Evolutionary conservation across 2,329 filamentous ascomycete species (phyloP).

Genomic region (Cucurbitaria berberidis): DNA sequence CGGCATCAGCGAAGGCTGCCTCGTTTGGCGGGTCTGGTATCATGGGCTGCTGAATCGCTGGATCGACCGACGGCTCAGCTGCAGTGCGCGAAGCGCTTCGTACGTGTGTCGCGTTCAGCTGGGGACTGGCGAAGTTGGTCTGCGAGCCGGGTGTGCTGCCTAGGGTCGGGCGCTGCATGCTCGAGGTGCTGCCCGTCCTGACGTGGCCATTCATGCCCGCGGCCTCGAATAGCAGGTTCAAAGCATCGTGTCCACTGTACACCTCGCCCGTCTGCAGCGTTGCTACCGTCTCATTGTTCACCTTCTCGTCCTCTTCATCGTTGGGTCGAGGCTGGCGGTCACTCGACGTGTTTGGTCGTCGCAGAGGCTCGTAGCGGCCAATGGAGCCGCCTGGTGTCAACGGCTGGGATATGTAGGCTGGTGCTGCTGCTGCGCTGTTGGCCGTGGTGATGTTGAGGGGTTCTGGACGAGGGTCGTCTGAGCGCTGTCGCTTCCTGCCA

Average conservation of each 20-base stretch:
- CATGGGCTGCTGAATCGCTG: constrained; percentile 35
- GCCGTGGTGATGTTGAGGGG: constrained; percentile 26
- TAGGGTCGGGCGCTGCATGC: constrained; percentile 43
- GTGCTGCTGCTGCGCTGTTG: constrained; percentile 21
- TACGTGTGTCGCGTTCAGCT: constrained; percentile 29
- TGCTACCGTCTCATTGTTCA: constrained; percentile 65
- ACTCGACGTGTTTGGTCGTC: constrained; percentile 59
- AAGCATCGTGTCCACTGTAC: constrained; percentile 89
- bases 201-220: constrained; percentile 60
- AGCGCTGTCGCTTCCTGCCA: constrained; percentile 70
- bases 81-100: constrained; percentile 31
- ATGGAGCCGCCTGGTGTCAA: constrained; percentile 70
- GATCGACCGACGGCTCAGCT: constrained; percentile 39
- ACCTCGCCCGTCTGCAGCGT: constrained; percentile 70
- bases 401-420: constrained; percentile 56
- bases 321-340: constrained; percentile 28
- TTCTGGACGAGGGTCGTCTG: constrained; percentile 52
- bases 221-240: constrained; percentile 90
- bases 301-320: constrained; percentile 62
- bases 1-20: constrained; percentile 63
- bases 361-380: constrained; percentile 70
- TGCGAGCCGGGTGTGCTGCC: constrained; percentile 47
- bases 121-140: constrained; percentile 44
- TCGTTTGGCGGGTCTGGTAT: constrained; percentile 44
- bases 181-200: constrained; percentile 52